A percentile compares a stretch with the other conserved stretches of the same genome.
Evolutionary conservation across 371 early-diverging fungal species (phyloP).

Genomic region (Nematocida sp.): DNA sequence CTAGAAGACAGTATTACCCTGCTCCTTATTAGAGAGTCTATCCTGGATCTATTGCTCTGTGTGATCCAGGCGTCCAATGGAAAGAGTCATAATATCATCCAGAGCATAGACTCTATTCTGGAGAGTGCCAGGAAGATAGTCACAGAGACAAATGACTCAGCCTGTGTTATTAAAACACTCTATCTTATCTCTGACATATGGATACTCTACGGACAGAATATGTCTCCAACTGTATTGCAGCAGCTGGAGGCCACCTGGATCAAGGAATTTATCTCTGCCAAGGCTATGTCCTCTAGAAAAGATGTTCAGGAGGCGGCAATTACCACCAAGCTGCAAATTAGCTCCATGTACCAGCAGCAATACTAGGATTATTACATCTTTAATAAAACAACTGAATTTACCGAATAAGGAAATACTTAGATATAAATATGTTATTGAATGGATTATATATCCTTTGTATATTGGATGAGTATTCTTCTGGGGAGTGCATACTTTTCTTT

Average conservation of each 20-base stretch:
- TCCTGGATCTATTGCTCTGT: conserved; percentile 38
- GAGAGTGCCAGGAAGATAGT: conserved; percentile 15
- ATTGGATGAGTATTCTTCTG: conserved; percentile 7
- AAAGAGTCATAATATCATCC: not conserved
- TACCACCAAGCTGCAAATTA: conserved; percentile 31
- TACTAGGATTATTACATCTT: not conserved
- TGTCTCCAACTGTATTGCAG: not conserved
- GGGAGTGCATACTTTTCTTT: conserved; percentile 31
- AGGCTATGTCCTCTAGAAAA: not conserved
- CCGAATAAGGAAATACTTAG: not conserved
- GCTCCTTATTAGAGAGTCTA: conserved; percentile 10
- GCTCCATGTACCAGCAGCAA: conserved; percentile 9
- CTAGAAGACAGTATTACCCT: conserved; percentile 20
- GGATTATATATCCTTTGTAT: conserved; percentile 8
- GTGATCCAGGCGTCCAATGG: conserved; percentile 39
- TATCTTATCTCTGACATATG: conserved; percentile 45
- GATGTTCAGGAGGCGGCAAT: conserved; percentile 38
- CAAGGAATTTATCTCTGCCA: conserved; percentile 30
- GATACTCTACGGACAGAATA: conserved; percentile 24
- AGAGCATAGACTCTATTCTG: not conserved
- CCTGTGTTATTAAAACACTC: conserved; percentile 36
- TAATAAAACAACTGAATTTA: not conserved
- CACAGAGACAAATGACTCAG: conserved; percentile 35
- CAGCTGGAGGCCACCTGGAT: conserved; percentile 23
- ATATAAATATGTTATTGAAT: too few relatives aligned